These are phyloP conservation scores for Pyrenula aspistea DNA, from an alignment of 495 filamentous ascomycete genomes.

Conservation along the genomic window DNA sequence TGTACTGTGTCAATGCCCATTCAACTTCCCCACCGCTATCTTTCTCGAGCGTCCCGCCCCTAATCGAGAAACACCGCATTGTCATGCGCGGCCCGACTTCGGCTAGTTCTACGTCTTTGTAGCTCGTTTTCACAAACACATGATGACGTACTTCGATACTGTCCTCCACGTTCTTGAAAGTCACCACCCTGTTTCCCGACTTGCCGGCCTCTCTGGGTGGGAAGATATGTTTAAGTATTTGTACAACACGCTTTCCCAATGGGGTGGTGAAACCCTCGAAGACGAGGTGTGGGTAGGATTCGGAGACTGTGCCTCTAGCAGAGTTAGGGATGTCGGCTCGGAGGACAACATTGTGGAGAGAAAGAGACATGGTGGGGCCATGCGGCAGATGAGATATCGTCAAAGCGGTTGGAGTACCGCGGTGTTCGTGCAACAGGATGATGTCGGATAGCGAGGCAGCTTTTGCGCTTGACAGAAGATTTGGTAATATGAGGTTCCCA, in stretches of 20 bases:
- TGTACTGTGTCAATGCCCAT: slow-evolving; percentile 92
- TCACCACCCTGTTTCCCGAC: slow-evolving; percentile 79
- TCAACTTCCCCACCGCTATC: slow-evolving; percentile 87
- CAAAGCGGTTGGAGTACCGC: slow-evolving; percentile 82
- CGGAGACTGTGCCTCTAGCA: slow-evolving; percentile 78
- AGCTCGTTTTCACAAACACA: slow-evolving; percentile 73
- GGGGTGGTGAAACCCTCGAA: slow-evolving; percentile 86
- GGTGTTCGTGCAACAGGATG: slow-evolving; percentile 84
- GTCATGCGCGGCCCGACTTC: slow-evolving; percentile 96
- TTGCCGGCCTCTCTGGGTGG: slow-evolving; percentile 77
- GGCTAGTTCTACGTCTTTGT: slow-evolving; percentile 79
- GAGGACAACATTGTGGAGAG: slow-evolving; percentile 87
- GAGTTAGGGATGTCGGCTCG: slow-evolving; percentile 87
- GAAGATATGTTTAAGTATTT: slow-evolving; percentile 90
- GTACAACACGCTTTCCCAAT: slow-evolving; percentile 74
- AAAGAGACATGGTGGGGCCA: slow-evolving; percentile 84
- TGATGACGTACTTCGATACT: slow-evolving; percentile 79
- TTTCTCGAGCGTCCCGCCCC: slow-evolving; percentile 85
- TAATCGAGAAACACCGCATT: slow-evolving; percentile 90
- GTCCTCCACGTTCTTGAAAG: slow-evolving; percentile 91
- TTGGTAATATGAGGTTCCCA: slow-evolving; percentile 77
- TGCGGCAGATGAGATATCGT: slow-evolving; percentile 88
- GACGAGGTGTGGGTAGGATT: slow-evolving; percentile 88
- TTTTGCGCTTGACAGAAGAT: slow-evolving; percentile 70
- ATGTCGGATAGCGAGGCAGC: slow-evolving; percentile 71